These are phyloP conservation scores for Neophaeococcomyces mojaviensis DNA, from an alignment of 2,329 filamentous ascomycete genomes.

Conservation along the genomic window DNA sequence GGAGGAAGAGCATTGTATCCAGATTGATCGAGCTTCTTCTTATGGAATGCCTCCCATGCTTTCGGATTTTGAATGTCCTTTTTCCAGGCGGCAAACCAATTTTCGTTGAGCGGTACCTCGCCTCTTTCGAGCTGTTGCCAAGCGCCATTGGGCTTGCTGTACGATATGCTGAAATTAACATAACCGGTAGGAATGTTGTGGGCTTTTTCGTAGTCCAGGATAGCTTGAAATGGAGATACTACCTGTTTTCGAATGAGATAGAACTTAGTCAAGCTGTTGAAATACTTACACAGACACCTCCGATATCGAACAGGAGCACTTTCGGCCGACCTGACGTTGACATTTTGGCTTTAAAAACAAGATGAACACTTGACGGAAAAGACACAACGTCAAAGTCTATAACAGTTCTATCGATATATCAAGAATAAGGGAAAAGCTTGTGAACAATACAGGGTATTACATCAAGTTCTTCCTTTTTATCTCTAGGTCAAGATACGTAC, in stretches of 20 bases:
- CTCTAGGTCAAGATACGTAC: no score
- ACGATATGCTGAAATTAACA: conserved; percentile 84
- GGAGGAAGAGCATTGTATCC: conserved; percentile 43
- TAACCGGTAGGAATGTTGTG: conserved; percentile 76
- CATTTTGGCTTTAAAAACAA: conserved; percentile 14
- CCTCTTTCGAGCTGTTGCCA: conserved; percentile 89
- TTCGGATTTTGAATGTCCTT: conserved; percentile 59
- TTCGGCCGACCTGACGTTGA: conserved; percentile 44
- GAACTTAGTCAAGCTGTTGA: not conserved
- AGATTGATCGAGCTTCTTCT: conserved; percentile 25
- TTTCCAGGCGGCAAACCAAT: conserved; percentile 71
- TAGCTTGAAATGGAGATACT: conserved; percentile 82
- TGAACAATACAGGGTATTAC: no score
- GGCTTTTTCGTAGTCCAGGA: conserved; percentile 77
- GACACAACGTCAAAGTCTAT: no score
- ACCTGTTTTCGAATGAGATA: conserved; percentile 50
- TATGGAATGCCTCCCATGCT: conserved; percentile 60
- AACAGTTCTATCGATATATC: no score
- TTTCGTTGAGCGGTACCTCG: conserved; percentile 63
- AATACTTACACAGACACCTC: conserved; percentile 82
- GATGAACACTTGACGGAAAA: no score
- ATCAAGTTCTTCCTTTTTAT: no score
- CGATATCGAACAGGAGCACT: conserved; percentile 86
- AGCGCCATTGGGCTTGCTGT: conserved; percentile 66
- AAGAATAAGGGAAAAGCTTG: no score